Percentiles rank a stretch among this genome's conserved stretches.
These are phyloP conservation scores for Myxozyma geophila DNA, from an alignment of 805 yeast species.

Conservation along the genomic window DNA sequence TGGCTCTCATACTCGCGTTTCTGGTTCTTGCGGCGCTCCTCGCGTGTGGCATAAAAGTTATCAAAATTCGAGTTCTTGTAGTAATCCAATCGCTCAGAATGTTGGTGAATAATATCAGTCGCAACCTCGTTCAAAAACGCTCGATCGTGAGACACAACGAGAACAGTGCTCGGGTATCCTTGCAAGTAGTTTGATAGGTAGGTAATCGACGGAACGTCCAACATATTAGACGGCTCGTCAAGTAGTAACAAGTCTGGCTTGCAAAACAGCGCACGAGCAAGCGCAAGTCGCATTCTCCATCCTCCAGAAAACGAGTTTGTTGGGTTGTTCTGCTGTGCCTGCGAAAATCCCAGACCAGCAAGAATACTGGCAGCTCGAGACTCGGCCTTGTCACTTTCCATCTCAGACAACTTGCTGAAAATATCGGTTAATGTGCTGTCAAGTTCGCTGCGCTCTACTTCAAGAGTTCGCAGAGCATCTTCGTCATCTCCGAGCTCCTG, in stretches of 20 bases:
- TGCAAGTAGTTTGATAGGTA: constrained; percentile 88
- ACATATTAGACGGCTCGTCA: constrained; percentile 99
- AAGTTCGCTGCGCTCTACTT: constrained; percentile 87
- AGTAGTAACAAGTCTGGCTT: constrained; percentile 89
- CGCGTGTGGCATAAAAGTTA: constrained; percentile 87
- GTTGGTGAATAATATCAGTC: constrained; percentile 97
- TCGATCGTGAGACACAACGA: constrained; percentile 97
- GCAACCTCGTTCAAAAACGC: constrained; percentile 97
- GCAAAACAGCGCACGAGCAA: constrained; percentile 97
- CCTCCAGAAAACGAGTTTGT: constrained; percentile 98
- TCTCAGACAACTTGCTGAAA: constrained; percentile 79
- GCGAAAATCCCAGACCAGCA: constrained; percentile 90
- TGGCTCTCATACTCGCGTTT: constrained; percentile 95
- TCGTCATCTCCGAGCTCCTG: constrained; percentile 55
- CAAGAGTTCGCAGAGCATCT: constrained; percentile 74
- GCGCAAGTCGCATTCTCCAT: constrained; percentile 99
- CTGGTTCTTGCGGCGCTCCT: constrained; percentile 92
- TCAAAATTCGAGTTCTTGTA: constrained; percentile 91
- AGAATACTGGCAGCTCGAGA: constrained; percentile 93
- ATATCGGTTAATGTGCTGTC: constrained; percentile 78
- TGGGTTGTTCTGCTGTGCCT: constrained; percentile 78
- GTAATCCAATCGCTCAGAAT: constrained; percentile 94
- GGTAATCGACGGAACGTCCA: constrained; percentile 99
- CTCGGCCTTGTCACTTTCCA: constrained; percentile 98
- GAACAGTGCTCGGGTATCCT: constrained; percentile 86